Base-by-base conservation (phyloP, 1,139 yeast species). In the Ogataea hybrid region DNA sequence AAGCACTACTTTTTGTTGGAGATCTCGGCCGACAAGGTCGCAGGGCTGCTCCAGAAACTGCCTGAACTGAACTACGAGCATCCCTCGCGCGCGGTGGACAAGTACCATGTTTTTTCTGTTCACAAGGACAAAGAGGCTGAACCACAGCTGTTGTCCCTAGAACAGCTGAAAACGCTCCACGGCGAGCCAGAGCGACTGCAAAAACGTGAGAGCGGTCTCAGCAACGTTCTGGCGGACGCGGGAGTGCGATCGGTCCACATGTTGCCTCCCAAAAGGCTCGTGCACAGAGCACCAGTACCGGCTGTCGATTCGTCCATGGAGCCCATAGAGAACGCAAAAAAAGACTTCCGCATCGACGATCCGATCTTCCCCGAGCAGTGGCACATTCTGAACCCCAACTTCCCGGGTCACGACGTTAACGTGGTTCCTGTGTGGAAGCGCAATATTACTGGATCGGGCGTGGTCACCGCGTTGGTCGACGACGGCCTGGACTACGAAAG, bases 401-500 rank as follows among this genome's bases (percentile, higher is more conserved):
- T 68, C 52, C 87, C 87, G 0, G 95, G 95, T 0, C 73, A 88
- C 54, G 97, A 92, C 59, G 80, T 92, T 39, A 92, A 94, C 58
- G 94, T 88, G 10, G 69, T 88, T 1, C 94, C 87, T 0, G 79
- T 88, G 16, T 92, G 98, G 98, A 69, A 71, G 30, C 81, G 81
- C 51, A 85, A 85, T 35, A 77, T 84, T 42, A 84, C 95, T 1
- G 99, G 99, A 1, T 67, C 74, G 36, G 94, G 94, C 5, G 68
- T 84, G 3, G 87, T 85, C 3, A 84, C 90, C 1, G 96, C 97
- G 2, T 75, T 94, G 28, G 84, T 94, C 1, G 99, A 94, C 62
- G 99, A 94, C 63, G 99, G 99, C 1, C 65, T 94, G 28, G 98
- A 94, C 63, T 80, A 75, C 59, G 85, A 83, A 42, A 79, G 80